A percentile compares a stretch with the other conserved stretches of the same genome.
Evolutionary conservation across 2,329 filamentous ascomycete species (phyloP).

Genomic region (Paramyrothecium roridum): DNA sequence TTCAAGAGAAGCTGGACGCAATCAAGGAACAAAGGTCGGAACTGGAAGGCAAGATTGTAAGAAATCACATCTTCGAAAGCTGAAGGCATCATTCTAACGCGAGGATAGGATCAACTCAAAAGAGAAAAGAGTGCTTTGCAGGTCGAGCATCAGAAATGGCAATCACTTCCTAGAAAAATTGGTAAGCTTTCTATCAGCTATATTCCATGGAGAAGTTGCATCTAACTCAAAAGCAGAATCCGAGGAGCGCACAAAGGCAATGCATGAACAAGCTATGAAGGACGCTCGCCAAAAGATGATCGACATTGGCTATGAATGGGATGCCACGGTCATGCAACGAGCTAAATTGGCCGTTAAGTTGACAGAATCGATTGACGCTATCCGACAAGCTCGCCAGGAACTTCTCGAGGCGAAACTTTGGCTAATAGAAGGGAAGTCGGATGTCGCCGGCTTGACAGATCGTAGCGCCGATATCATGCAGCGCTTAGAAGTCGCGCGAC

Average conservation of each 20-base stretch:
- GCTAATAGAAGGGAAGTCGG: constrained; percentile 78
- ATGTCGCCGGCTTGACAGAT: constrained; percentile 64
- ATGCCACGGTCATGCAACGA: constrained; percentile 53
- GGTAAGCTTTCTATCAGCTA: constrained; percentile 40
- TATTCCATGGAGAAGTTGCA: not conserved
- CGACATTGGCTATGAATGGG: constrained; percentile 50
- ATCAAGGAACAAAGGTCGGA: constrained; percentile 40
- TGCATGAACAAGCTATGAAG: constrained; percentile 26
- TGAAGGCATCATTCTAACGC: not conserved
- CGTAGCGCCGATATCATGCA: constrained; percentile 60
- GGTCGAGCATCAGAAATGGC: constrained; percentile 60
- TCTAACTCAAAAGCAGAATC: constrained; percentile 27
- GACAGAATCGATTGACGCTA: constrained; percentile 57
- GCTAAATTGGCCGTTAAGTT: constrained; percentile 49
- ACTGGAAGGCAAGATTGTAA: constrained; percentile 35
- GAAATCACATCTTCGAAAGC: constrained; percentile 6
- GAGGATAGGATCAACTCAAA: constrained; percentile 43
- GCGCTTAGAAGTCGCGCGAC: constrained; percentile 43
- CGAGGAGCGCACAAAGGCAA: constrained; percentile 27
- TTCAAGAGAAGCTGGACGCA: constrained; percentile 34
- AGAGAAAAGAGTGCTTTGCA: constrained; percentile 67
- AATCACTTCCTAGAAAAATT: constrained; percentile 67
- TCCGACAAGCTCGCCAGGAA: constrained; percentile 60
- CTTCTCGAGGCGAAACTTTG: constrained; percentile 69
- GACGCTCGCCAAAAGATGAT: constrained; percentile 35